phyloP scores from a whole-genome alignment of 2,329 filamentous ascomycete genomes.

The Penicillium corylophilum region DNA sequence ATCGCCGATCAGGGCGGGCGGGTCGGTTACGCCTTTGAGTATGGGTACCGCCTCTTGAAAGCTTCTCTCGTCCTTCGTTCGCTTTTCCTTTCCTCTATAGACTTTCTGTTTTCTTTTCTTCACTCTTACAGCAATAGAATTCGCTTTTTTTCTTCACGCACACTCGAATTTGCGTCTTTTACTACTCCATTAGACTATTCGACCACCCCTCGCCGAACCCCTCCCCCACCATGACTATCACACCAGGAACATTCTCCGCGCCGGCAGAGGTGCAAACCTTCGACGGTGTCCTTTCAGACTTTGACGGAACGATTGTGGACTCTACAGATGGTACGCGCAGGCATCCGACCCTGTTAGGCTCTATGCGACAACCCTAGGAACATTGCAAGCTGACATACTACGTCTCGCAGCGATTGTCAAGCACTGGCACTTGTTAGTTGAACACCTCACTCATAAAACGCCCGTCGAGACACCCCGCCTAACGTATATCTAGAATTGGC shows the following conservation, averaged over 20 bases:
- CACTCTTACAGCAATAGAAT: neutral
- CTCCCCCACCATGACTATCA: conserved; percentile 32
- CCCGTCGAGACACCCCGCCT: neutral
- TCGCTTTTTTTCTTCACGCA: neutral
- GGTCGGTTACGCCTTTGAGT: conserved; percentile 13
- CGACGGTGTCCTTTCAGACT: conserved; percentile 48
- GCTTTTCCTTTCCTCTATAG: conserved; percentile 3
- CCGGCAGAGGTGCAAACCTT: conserved; percentile 40
- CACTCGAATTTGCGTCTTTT: neutral
- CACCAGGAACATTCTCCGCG: conserved; percentile 40
- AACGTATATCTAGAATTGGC: conserved; percentile 50
- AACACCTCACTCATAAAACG: neutral
- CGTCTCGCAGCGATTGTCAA: conserved; percentile 60
- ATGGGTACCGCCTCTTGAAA: conserved; percentile 7
- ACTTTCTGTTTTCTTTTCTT: neutral
- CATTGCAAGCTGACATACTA: conserved; percentile 51
- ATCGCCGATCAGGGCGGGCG: conserved; percentile 29
- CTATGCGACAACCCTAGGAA: conserved; percentile 24
- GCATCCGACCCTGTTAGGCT: neutral
- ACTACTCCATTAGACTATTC: neutral
- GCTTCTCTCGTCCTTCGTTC: neutral
- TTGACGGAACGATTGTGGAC: conserved; percentile 50
- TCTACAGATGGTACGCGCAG: conserved; percentile 43
- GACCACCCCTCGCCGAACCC: conserved; percentile 10
- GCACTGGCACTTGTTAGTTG: conserved; percentile 60